Evolutionary conservation across 169 alveolate species (phyloP).

Genomic region (Plasmodium falciparum): DNA sequence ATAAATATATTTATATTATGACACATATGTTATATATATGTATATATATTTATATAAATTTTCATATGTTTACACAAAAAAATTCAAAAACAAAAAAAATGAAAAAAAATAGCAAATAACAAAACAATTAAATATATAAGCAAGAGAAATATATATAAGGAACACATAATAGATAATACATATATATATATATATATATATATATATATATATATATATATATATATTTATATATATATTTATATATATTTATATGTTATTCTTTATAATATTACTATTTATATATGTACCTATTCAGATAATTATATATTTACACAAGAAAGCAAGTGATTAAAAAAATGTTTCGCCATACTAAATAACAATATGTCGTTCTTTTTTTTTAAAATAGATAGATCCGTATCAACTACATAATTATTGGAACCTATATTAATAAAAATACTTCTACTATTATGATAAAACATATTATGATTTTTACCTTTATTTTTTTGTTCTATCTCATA

Average conservation of each 20-base stretch:
- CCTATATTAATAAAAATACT: conserved; percentile 45
- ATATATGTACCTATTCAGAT: neutral
- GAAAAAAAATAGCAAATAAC: no score
- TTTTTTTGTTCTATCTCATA: conserved; percentile 4
- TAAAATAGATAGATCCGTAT: conserved; percentile 8
- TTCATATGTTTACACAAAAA: no score
- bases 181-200: neutral
- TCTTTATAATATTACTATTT: neutral
- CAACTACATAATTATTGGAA: conserved; percentile 19
- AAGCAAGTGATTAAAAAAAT: conserved; percentile 35
- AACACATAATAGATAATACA: neutral
- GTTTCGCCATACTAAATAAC: conserved; percentile 30
- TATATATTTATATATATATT: neutral
- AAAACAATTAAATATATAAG: no score
- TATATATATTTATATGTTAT: neutral
- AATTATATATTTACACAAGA: conserved; percentile 43
- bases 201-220: neutral
- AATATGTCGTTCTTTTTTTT: conserved; percentile 15
- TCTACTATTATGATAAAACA: conserved; percentile 1
- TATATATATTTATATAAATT: no score
- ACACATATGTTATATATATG: no score
- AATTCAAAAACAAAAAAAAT: no score
- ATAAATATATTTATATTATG: no score
- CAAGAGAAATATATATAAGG: no score
- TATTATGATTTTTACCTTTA: conserved; percentile 7